Evolutionary conservation across 345 rosid species (phyloP), one percentile per base, ranked within the genome.

Genomic region (Ceriops decandra): DNA sequence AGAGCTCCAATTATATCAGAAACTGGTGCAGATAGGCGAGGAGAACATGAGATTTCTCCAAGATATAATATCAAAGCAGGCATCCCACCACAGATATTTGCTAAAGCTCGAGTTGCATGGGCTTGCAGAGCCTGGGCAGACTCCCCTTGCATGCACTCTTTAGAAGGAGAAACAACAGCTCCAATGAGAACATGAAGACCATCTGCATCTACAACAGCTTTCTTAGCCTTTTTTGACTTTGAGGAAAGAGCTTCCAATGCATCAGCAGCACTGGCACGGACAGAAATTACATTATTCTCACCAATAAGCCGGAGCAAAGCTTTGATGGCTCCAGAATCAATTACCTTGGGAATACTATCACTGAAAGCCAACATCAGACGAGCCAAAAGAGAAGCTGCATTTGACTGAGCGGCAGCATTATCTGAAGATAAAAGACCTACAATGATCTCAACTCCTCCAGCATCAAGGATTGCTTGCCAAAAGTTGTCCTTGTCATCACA

Each of bases 371-470:
- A 76, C 80, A 87, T 79, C 67, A 93, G 71, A 65, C 85, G 84
- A 49, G 95, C 95, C 86, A 93, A 84, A 9, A 93, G 92, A 79
- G 97, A 84, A 70, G 98, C 98, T 58, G 97, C 88, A 74, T 90
- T 90, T 69, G 97, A 81, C 78, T 87, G 91, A 69, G 97, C 78
- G 74, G 84, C 80, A 19, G 85, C 74, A 71, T 85, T 88, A 72
- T 85, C 96, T 62, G 98, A 93, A 66, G 88, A 85, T 42, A 93
- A 72, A 81, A 90, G 92, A 49, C 80, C 83, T 56, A 90, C 81
- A 62, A 90, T 88, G 68, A 85, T 83, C 82, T 86, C 84, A 15
- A 85, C 84, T 52, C 93, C 95, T 11, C 88, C 93, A 76, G 88
- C 87, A 79, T 88, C 86, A 13, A 90, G 85, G 38, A 87, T 84